Evolutionary conservation across 352 stramenopile genomes (phyloP).

Genomic region (Globisporangium solare): DNA sequence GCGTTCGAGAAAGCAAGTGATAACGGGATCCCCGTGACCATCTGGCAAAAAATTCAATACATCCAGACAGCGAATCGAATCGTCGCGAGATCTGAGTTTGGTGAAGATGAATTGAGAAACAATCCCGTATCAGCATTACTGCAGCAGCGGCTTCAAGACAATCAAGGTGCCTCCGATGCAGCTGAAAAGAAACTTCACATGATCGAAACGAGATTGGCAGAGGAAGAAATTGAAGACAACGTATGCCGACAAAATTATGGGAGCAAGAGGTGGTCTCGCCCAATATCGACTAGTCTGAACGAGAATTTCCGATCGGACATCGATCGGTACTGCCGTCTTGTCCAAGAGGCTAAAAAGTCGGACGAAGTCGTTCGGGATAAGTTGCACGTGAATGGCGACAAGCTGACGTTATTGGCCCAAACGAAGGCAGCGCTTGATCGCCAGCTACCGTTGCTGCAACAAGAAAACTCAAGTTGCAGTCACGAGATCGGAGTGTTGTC

Average conservation of each 20-base stretch:
- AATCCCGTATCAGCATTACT: conserved; percentile 34
- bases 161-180: conserved; percentile 40
- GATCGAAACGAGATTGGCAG: conserved; percentile 46
- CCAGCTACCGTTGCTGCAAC: conserved; percentile 40
- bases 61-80: conserved; percentile 26
- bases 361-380: conserved; percentile 61
- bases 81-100: conserved; percentile 13
- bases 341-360: conserved; percentile 65
- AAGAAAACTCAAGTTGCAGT: conserved; percentile 51
- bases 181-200: conserved; percentile 51
- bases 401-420: conserved; percentile 35
- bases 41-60: conserved; percentile 57
- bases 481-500: conserved; percentile 46
- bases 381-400: conserved; percentile 25
- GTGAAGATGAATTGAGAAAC: conserved; percentile 5
- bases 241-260: conserved; percentile 68
- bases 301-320: conserved; percentile 58
- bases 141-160: conserved; percentile 46
- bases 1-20: conserved; percentile 64
- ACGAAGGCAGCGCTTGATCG: conserved; percentile 53
- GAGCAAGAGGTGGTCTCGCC: conserved; percentile 41
- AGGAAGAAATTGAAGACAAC: conserved; percentile 68
- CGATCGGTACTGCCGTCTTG: conserved; percentile 69
- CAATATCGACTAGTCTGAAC: conserved; percentile 48
- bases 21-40: conserved; percentile 43